Evolutionary conservation across 2,329 filamentous ascomycete genomes (phyloP).

Genomic region (Diaporthe sp.): DNA sequence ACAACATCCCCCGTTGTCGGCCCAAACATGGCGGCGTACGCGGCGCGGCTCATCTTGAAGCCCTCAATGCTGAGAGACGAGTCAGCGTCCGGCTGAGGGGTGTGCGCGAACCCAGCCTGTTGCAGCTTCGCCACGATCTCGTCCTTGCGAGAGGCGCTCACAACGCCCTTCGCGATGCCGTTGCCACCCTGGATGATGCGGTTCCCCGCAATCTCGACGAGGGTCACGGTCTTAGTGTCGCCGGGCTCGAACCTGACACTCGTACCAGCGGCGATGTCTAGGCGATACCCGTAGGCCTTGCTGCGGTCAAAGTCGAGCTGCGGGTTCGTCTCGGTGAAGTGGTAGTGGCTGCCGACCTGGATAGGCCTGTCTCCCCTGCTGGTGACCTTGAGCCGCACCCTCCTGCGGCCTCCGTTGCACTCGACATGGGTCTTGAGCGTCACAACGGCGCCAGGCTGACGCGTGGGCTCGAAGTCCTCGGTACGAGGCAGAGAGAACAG

Average conservation of each 20-base stretch:
- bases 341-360: slow-evolving; percentile 95
- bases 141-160: slow-evolving; percentile 73
- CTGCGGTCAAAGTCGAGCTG: slow-evolving; percentile 89
- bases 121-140: slow-evolving; percentile 77
- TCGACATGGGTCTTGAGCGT: slow-evolving; percentile 75
- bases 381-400: slow-evolving; percentile 81
- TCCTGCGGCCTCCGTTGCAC: slow-evolving; percentile 80
- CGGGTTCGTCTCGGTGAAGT: slow-evolving; percentile 96
- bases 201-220: slow-evolving; percentile 89
- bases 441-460: slow-evolving; percentile 84
- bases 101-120: slow-evolving; percentile 82
- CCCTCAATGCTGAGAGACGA: slow-evolving; percentile 68
- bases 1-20: slow-evolving; percentile 91
- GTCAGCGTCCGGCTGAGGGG: slow-evolving; percentile 71
- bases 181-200: slow-evolving; percentile 89
- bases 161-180: slow-evolving; percentile 77
- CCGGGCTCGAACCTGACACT: slow-evolving; percentile 95
- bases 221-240: slow-evolving; percentile 87
- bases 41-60: slow-evolving; percentile 79
- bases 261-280: slow-evolving; percentile 92
- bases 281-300: slow-evolving; percentile 83
- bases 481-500: slow-evolving; percentile 76
- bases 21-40: slow-evolving; percentile 91
- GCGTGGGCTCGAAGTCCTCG: slow-evolving; percentile 74
- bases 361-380: slow-evolving; percentile 92